Conservation (phyloP, 768 basidiomycete genomes). For the Naematelia aurantialba region DNA sequence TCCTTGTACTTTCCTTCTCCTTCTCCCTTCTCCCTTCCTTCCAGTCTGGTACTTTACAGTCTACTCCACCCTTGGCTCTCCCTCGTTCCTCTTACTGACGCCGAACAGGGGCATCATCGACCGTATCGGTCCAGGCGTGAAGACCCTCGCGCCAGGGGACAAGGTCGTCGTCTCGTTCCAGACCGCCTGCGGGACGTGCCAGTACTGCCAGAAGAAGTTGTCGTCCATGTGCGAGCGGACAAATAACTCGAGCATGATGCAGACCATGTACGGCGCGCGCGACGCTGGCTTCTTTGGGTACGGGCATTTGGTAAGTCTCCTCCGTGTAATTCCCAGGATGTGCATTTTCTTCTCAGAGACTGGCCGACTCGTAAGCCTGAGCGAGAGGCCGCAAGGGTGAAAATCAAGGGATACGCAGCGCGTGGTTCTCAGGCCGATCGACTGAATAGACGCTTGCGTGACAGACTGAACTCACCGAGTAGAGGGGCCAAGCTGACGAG, state of each 20-base stretch:
- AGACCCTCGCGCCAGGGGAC: slow-evolving; percentile 61
- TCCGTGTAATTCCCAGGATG: slow-evolving; percentile 5
- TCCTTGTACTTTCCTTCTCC: not conserved
- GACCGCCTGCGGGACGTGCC: slow-evolving; percentile 67
- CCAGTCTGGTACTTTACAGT: not conserved
- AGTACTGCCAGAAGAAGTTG: slow-evolving; percentile 68
- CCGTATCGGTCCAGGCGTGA: slow-evolving; percentile 63
- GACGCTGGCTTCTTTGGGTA: slow-evolving; percentile 64
- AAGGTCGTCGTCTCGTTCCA: slow-evolving; percentile 77
- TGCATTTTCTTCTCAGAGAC: not conserved
- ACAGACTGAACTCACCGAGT: not conserved
- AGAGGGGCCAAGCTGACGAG: slow-evolving; percentile 4
- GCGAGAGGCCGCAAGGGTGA: no score
- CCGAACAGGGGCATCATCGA: slow-evolving; percentile 64
- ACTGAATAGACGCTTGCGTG: no score
- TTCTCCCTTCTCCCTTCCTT: not conserved
- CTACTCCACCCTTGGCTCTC: no score
- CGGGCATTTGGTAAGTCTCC: slow-evolving; percentile 35
- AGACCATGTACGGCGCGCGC: slow-evolving; percentile 51
- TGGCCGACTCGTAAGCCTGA: no score
- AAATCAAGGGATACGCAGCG: no score
- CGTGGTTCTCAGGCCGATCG: not conserved
- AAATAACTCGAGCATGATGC: slow-evolving; percentile 60
- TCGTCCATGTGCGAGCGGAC: slow-evolving; percentile 72
- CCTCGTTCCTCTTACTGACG: no score